Base-by-base conservation (phyloP, 331 rosid genomes). In the Rosa hybrid region DNA sequence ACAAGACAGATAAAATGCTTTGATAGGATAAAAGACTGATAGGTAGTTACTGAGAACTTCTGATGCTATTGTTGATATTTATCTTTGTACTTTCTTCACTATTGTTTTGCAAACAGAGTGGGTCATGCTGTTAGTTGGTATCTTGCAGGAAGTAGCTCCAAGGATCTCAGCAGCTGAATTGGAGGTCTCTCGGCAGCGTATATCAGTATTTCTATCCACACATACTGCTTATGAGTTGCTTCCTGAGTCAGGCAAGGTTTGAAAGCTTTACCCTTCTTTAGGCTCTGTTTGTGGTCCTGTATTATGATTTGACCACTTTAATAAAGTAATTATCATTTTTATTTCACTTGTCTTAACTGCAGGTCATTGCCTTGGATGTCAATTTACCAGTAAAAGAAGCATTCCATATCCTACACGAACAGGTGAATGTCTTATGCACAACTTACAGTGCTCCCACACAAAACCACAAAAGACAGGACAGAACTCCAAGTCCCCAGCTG, bases 191-290 rank as follows among this genome's bases (percentile, higher is more conserved):
- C 89, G 89, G 21, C 91, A 89, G 82, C 92, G 90, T 74, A 88
- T 96, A 59, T 89, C 96, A 84, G 85, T 81, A 21, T 93, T 93
- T 87, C 86, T 96, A 87, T 91, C 94, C 59, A 87, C 83, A 67
- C 89, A 82, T 75, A 89, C 89, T 71, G 96, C 90, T 84, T 96
- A 93, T 65, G 96, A 96, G 84, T 85, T 96, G 82, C 99, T 96
- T 86, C 99, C 99, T 0, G 98, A 96, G 98, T 93, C 98, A 77
- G 97, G 99, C 91, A 96, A 96, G 99, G 99, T 96, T 89, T 89
- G 97, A 89, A 84, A 78, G 83, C 82, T 77, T 73, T 77, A 16
- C 80, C 84, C 78, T 81, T 72, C 30, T 86, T 67, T 62, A 39
- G 34, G 70, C 72, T 45, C 60, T n/a, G 17, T 49, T 42, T 53